These are phyloP conservation scores for Aphanomyces astaci DNA, from an alignment of 352 stramenopile genomes.

Conservation along the genomic window DNA sequence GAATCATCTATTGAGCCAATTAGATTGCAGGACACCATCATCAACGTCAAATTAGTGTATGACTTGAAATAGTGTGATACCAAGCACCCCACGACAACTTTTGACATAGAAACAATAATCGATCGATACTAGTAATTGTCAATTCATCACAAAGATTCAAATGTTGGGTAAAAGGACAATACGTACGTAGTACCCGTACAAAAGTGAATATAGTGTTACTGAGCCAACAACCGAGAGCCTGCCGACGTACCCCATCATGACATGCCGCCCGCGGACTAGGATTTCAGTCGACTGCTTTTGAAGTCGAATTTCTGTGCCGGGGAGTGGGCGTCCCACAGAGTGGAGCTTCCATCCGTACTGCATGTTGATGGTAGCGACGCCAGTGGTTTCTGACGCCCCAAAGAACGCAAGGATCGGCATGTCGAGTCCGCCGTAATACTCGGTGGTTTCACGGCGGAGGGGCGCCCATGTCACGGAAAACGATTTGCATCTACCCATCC, in stretches of 20 bases:
- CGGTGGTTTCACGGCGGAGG: slow-evolving; percentile 87
- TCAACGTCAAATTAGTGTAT: no score
- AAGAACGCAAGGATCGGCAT: slow-evolving; percentile 92
- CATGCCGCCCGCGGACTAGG: slow-evolving; percentile 69
- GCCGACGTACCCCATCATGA: slow-evolving; percentile 82
- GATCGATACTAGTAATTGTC: no score
- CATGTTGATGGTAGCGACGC: slow-evolving; percentile 74
- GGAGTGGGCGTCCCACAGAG: slow-evolving; percentile 57
- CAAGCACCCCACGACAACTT: no score
- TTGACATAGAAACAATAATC: no score
- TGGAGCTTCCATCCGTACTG: slow-evolving; percentile 83
- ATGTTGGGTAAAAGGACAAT: no score
- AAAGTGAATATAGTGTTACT: no score
- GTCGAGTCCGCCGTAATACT: slow-evolving; percentile 93
- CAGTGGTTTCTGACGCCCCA: slow-evolving; percentile 87
- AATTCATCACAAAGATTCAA: no score
- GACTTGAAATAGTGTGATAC: no score
- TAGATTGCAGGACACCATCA: no score
- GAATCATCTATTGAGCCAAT: no score
- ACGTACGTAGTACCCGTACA: no score
- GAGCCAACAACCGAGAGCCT: no score
- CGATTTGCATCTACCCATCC: slow-evolving; percentile 19
- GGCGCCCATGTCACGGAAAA: slow-evolving; percentile 80
- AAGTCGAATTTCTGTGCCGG: slow-evolving; percentile 40
- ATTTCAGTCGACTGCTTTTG: slow-evolving; percentile 56